These are phyloP conservation scores for Gremmenia infestans DNA, from an alignment of 2,329 filamentous ascomycete genomes.

Conservation along the genomic window DNA sequence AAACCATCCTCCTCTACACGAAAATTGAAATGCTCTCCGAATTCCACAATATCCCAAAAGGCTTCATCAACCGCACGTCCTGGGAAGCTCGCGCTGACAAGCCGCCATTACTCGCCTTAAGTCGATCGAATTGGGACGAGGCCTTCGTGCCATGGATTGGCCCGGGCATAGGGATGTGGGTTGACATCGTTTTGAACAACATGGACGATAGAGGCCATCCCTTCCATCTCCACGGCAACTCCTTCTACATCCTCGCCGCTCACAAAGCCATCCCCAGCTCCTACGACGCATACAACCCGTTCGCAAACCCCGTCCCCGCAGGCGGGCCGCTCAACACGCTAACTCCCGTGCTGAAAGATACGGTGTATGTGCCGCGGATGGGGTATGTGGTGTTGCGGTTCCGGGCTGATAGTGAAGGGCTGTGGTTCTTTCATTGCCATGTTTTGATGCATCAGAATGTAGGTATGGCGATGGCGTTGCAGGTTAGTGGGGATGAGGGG, in stretches of 20 bases:
- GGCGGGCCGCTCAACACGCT: constrained; percentile 37
- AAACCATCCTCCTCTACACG: constrained; percentile 8
- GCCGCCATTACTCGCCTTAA: not conserved
- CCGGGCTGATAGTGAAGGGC: constrained; percentile 32
- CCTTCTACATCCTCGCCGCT: not conserved
- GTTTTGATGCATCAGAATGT: constrained; percentile 33
- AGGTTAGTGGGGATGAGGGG: not conserved
- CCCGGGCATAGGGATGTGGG: not conserved
- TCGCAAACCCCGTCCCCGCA: not conserved
- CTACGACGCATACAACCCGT: not conserved
- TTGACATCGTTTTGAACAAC: constrained; percentile 50
- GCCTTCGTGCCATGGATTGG: constrained; percentile 1
- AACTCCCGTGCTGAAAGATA: constrained; percentile 40
- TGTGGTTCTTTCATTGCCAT: constrained; percentile 38
- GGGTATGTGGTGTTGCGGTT: constrained; percentile 36
- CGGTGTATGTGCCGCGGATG: constrained; percentile 31
- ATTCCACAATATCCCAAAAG: constrained; percentile 6
- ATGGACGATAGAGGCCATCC: constrained; percentile 42
- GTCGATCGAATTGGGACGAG: not conserved
- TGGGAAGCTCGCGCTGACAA: not conserved
- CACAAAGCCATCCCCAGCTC: not conserved
- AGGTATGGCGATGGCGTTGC: constrained; percentile 35
- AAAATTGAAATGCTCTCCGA: constrained; percentile 9
- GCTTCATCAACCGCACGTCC: constrained; percentile 6
- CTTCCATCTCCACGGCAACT: constrained; percentile 39